Evolutionary conservation across 2,329 filamentous ascomycete genomes (phyloP), one percentile per base, ranked within the genome.

Genomic region (Fusarium sp.): DNA sequence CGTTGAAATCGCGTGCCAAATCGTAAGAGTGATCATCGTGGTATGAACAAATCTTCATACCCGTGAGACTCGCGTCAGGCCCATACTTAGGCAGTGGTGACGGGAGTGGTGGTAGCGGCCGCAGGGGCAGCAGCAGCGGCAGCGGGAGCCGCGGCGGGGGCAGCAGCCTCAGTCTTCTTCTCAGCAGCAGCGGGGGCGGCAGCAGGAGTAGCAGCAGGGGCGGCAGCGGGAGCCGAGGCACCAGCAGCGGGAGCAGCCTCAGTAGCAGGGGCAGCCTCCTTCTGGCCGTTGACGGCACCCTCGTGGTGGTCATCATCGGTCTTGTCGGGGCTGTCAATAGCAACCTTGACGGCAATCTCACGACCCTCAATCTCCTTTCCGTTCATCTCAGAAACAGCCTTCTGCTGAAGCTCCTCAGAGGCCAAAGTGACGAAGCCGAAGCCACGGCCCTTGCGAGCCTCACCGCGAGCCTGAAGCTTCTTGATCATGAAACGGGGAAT

Each of bases 401-500:
- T 98, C 87, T 97, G 92, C 90, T 99, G 97, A 81, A 96, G 86
- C 86, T 98, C 95, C 89, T 99, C 96, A 20, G 95, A 97, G 74
- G 93, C 93, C 72, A 99, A 92, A 71, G 95, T 98, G 74, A 99
- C 97, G 85, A 99, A 99, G 78, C 97, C 97, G 84, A 99, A 99
- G 77, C 97, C 97, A 88, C 97, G 97, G 72, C 97, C 97, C 93
- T 99, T 99, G 88, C 97, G 97, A 80, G 96, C 92, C 88, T 99
- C 97, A 82, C 95, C 95, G 83, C 97, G 96, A 81, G 96, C 95
- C 88, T 98, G 95, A 73, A 99, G 94, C 91, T 99, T 99, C 93
- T 98, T 98, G 87, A 99, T 97, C 97, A 99, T 99, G 90, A 98
- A 99, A 81, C 96, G 95, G 79, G 97, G 97, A 79, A 99, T 99